Evolutionary conservation across 768 basidiomycete genomes (phyloP), one percentile per base, ranked within the genome.

Genomic region (Suillus variegatus): DNA sequence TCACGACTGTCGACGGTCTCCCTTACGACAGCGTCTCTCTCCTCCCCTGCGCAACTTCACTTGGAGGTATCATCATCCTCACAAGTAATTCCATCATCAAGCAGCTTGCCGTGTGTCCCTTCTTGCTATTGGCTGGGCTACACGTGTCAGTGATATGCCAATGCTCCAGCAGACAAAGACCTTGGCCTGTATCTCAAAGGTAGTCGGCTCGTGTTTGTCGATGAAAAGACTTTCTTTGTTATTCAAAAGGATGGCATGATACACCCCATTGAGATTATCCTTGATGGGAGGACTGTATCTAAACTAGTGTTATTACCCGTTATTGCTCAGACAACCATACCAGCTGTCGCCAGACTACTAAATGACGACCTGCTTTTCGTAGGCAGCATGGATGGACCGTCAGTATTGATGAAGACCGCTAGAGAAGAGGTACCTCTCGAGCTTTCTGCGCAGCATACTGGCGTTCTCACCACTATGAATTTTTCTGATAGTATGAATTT

Each of bases 101-200:
- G 84, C 92, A 2, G 88, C 91, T 6, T 86, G 91, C 55, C 84
- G 88, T 7, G 85, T 93, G 28, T 85, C 82, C 4, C 81, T 93
- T 2, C 86, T 93, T 1, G 82, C 93, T 16, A 99, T 94, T 73
- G 94, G 92, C 43, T 98, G 97, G 97, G 84, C 88, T 61, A 70
- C 82, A 18, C 85, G 93, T 40, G 83, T 90, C 47, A 92, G 89
- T 67, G 90, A 93, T 64, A 75, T 93, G n/a, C 76, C 84, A 4
- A 82, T 83, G 5, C 72, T n/a, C 66, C 77, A 12, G 72, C 78
- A 2, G 70, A 80, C n/a, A 76, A 81, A 32, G 82, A 82, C 13
- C 76, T 79, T 51, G 73, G 75, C 40, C 71, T 96, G 12, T 75
- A 78, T 13, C 78, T 99, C 4, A 95, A 98, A 73, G 95, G 94